Conservation (phyloP, 345 rosid genomes). For the Sonneratia caseolaris region DNA sequence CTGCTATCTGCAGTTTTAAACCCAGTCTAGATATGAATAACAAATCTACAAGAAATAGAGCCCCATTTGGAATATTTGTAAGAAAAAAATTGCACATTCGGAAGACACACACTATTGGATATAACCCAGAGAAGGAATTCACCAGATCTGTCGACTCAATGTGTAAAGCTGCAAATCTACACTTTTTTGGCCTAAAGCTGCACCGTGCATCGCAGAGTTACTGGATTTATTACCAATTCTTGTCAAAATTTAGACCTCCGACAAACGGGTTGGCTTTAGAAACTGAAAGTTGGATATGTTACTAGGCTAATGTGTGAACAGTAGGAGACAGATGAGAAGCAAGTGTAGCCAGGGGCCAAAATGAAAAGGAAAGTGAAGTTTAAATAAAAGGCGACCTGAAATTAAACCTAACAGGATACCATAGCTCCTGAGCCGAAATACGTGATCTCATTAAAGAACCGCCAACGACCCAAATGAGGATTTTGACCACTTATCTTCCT, state of each 20-base stretch:
- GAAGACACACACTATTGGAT: not conserved
- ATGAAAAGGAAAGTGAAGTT: not conserved
- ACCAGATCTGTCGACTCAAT: not conserved
- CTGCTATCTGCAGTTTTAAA: not conserved
- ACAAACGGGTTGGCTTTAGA: too few relatives aligned
- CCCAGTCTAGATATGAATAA: not conserved
- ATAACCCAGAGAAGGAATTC: not conserved
- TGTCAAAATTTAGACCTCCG: not conserved
- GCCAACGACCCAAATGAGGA: not conserved
- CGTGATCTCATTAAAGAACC: not conserved
- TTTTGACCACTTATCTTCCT: not conserved
- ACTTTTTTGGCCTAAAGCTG: not conserved
- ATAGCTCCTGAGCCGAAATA: not conserved
- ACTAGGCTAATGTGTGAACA: not conserved
- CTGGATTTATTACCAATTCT: not conserved
- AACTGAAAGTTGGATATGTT: not conserved
- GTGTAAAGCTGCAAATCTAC: not conserved
- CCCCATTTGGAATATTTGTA: too few relatives aligned
- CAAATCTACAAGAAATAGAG: too few relatives aligned
- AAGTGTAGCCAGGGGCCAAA: constrained; percentile 1
- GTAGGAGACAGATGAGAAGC: not conserved
- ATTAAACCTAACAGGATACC: not conserved
- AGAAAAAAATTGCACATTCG: not conserved
- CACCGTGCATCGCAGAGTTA: not conserved
- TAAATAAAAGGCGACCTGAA: not conserved